A percentile compares a stretch with the other conserved stretches of the same genome.
Conservation (phyloP, 176 grass and related monocot species). For the Dactylis glomerata region DNA sequence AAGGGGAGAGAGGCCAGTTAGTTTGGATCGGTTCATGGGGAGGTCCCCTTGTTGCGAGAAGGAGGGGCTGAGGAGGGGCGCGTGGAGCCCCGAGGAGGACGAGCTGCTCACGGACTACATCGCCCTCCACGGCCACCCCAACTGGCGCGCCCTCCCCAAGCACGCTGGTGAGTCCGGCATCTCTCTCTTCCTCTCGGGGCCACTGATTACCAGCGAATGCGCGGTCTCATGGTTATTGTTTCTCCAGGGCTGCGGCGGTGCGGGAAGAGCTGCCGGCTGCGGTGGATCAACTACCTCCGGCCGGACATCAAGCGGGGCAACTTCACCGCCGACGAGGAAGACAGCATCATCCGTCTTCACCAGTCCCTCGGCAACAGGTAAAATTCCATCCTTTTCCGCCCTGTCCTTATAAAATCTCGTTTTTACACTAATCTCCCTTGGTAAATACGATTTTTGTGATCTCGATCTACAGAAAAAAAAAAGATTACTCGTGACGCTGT, state of each 20-base stretch:
- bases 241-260: conserved; percentile 54
- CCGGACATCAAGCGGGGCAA: conserved; percentile 68
- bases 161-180: conserved; percentile 30
- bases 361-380: conserved; percentile 47
- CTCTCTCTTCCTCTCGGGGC: neutral
- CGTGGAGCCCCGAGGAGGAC: conserved; percentile 60
- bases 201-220: neutral
- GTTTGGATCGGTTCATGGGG: conserved; percentile 28
- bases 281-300: conserved; percentile 96
- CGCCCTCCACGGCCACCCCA: conserved; percentile 46
- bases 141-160: conserved; percentile 59
- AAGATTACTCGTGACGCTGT: neutral
- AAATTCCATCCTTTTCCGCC: no score
- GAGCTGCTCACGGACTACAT: conserved; percentile 44
- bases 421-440: neutral
- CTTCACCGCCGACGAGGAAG: conserved; percentile 62
- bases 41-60: conserved; percentile 61
- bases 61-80: conserved; percentile 49
- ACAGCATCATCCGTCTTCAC: conserved; percentile 45
- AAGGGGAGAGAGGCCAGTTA: no score
- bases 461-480: neutral
- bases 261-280: conserved; percentile 89
- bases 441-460: neutral
- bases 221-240: neutral
- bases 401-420: neutral